These are phyloP conservation scores for Rutstroemia sp. DNA, from an alignment of 2,329 filamentous ascomycete genomes.

Conservation along the genomic window DNA sequence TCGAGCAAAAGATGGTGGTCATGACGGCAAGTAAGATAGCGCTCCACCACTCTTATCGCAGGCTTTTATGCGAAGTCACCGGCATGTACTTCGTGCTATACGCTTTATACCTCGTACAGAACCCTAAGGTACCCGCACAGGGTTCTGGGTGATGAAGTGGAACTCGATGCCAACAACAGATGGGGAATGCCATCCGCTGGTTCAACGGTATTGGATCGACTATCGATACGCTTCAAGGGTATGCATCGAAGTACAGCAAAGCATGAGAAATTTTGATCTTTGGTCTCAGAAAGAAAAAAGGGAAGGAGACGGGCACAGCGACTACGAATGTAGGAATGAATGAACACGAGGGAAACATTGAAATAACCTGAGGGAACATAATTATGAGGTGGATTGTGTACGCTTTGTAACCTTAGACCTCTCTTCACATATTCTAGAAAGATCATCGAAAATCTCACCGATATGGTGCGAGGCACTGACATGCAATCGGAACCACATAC, in stretches of 20 bases:
- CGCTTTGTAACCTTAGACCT: too few species aligned
- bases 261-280: not conserved
- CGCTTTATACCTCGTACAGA: too few species aligned
- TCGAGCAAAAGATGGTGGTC: too few species aligned
- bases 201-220: slow-evolving; percentile 3
- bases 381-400: too few species aligned
- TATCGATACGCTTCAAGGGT: not conserved
- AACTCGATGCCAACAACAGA: slow-evolving; percentile 9
- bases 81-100: not conserved
- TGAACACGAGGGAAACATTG: not conserved
- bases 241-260: slow-evolving; percentile 4
- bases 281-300: not conserved
- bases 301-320: not conserved
- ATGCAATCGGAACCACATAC: too few species aligned
- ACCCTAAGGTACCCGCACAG: not conserved
- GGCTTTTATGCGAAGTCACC: not conserved
- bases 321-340: not conserved
- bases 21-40: too few species aligned
- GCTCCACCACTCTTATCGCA: not conserved
- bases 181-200: slow-evolving; percentile 2
- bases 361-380: not conserved
- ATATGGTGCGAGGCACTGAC: too few species aligned
- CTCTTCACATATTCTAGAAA: too few species aligned
- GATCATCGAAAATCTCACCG: too few species aligned
- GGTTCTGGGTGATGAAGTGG: slow-evolving; percentile 5